A percentile compares a stretch with the other conserved stretches of the same genome.
phyloP scores from a whole-genome alignment of 306 rosid genomes.

The Citrullus colocynthis region DNA sequence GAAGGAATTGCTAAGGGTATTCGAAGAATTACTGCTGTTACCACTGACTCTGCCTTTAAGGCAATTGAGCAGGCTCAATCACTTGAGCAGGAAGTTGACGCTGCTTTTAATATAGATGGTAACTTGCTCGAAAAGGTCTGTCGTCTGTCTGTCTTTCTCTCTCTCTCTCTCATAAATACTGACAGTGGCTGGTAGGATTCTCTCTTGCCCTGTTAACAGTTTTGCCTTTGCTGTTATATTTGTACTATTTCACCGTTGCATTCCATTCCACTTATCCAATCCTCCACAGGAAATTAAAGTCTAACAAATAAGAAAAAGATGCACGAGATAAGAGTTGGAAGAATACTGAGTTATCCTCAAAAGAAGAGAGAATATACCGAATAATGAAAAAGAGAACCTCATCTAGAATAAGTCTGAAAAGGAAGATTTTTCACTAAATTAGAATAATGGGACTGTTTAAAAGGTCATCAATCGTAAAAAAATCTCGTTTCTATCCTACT shows the following conservation, averaged over 20 bases:
- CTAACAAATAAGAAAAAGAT: background rate
- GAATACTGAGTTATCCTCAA: background rate
- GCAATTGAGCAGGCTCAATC: constrained; percentile 50
- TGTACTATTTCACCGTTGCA: background rate
- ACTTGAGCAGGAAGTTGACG: constrained; percentile 66
- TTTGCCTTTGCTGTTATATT: background rate
- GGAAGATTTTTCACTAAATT: background rate
- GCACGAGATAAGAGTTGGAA: background rate
- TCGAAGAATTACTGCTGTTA: constrained; percentile 93
- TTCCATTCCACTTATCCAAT: background rate
- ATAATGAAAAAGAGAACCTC: background rate
- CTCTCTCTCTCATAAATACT: background rate
- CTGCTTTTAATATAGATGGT: constrained; percentile 53
- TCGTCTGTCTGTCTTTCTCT: background rate
- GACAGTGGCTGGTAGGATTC: background rate
- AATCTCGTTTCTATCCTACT: background rate
- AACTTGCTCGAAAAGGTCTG: constrained; percentile 74
- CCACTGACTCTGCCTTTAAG: constrained; percentile 53
- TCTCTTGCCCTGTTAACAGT: background rate
- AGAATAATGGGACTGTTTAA: background rate
- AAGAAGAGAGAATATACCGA: background rate
- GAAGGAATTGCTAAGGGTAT: constrained; percentile 96
- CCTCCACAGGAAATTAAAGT: background rate
- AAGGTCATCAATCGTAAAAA: background rate
- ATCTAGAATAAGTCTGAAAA: background rate